phyloP scores from a whole-genome alignment of 495 filamentous ascomycete species.

The Talaromyces wortmannii region DNA sequence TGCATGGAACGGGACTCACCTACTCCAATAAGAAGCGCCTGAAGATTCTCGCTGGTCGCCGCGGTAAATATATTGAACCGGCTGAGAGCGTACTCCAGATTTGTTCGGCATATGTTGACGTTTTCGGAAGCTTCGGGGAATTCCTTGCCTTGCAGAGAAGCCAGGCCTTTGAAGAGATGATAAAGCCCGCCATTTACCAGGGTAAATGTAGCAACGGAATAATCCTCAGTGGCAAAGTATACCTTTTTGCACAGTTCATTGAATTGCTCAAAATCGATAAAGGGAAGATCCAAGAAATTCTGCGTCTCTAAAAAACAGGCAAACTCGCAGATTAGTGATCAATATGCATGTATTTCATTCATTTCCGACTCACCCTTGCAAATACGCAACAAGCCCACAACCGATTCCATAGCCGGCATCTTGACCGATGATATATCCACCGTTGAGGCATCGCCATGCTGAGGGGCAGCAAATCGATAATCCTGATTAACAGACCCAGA shows the following conservation, averaged over 20 bases:
- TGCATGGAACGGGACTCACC: constrained; percentile 9
- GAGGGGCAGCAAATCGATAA: constrained; percentile 30
- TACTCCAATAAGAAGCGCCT: constrained; percentile 53
- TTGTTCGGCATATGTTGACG: constrained; percentile 38
- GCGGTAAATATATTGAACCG: constrained; percentile 54
- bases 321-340: neutral
- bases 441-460: constrained; percentile 28
- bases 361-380: constrained; percentile 31
- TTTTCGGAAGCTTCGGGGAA: constrained; percentile 11
- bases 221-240: constrained; percentile 53
- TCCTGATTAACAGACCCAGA: constrained; percentile 28
- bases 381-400: constrained; percentile 42
- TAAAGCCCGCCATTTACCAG: constrained; percentile 50
- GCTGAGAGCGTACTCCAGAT: constrained; percentile 51
- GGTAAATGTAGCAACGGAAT: constrained; percentile 47
- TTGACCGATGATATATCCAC: constrained; percentile 39
- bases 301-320: constrained; percentile 9
- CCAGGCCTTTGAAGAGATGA: constrained; percentile 47
- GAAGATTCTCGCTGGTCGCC: constrained; percentile 48
- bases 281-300: constrained; percentile 15
- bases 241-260: constrained; percentile 51
- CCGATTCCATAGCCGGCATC: constrained; percentile 46
- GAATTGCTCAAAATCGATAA: constrained; percentile 45
- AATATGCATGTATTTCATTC: neutral
- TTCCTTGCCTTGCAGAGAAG: constrained; percentile 22